Evolutionary conservation across 768 basidiomycete species (phyloP).

Genomic region (Auricularia cornea): DNA sequence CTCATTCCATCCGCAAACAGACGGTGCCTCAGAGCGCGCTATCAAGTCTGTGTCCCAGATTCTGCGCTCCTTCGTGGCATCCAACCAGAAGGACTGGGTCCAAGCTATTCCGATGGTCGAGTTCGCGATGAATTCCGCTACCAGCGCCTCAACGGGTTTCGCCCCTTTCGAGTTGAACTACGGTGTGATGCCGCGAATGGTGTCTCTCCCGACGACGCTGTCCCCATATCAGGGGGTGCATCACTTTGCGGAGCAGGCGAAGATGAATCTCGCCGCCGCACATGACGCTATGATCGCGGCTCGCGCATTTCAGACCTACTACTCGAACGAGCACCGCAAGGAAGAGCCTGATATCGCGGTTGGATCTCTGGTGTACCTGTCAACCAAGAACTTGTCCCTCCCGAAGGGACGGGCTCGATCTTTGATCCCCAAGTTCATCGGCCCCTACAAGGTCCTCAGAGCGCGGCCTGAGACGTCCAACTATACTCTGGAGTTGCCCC

Average conservation of each 20-base stretch:
- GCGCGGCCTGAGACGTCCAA: constrained; percentile 8
- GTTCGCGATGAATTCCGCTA: constrained; percentile 16
- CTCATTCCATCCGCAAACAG: constrained; percentile 25
- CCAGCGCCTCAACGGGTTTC: constrained; percentile 9
- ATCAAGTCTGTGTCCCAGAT: constrained; percentile 22
- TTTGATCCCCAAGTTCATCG: constrained; percentile 29
- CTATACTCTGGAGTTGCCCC: constrained; percentile 7
- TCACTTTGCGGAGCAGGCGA: constrained; percentile 17
- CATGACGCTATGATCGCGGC: constrained; percentile 32
- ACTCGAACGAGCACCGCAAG: constrained; percentile 19
- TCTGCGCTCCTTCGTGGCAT: constrained; percentile 14
- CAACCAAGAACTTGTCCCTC: neutral
- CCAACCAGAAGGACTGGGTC: constrained; percentile 22
- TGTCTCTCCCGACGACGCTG: neutral
- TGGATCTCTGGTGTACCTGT: constrained; percentile 23
- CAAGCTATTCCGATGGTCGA: constrained; percentile 8
- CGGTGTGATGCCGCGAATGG: neutral
- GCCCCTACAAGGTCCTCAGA: constrained; percentile 27
- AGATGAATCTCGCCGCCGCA: constrained; percentile 18
- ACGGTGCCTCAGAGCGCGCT: constrained; percentile 11
- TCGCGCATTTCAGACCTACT: constrained; percentile 21
- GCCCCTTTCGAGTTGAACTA: constrained; percentile 10
- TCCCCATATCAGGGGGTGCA: constrained; percentile 11
- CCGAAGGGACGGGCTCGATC: constrained; percentile 12
- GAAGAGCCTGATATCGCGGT: constrained; percentile 10